Base-by-base conservation (phyloP, 2,329 filamentous ascomycete species). In the Neonectria faginata region DNA sequence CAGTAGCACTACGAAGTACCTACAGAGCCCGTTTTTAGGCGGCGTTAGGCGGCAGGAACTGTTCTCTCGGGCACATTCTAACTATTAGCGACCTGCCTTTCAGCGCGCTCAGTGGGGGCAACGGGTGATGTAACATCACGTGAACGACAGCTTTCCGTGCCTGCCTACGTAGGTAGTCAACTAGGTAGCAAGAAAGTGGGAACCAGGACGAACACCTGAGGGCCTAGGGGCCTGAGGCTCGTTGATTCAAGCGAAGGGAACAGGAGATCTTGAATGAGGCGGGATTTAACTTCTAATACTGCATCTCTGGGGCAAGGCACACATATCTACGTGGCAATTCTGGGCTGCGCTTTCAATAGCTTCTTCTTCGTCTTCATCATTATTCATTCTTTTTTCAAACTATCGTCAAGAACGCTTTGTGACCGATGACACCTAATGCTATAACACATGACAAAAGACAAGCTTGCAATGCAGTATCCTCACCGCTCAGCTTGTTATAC, bases 11-110 rank as follows among this genome's bases (percentile, higher is more conserved):
- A 16, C 10, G 52, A 62, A 47, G 70, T 71, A 70, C 70, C 64
- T 64, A 57, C 60, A 5, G 20, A 31, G 42, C 54, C 59, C 54
- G 48, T 52, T 59, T 59, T 68, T 25, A 18, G 39, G 39, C 39
- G 39, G n/a, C 39, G 39, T 18, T 67, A 64, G 66, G 64, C 69
- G 68, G 54, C 66, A 73, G 66, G 64, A 69, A 62, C 62, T 70
- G 44, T 48, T 39, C 29, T 45, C 66, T 57, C 58, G 58, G 57
- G 57, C 57, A 53, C 65, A 44, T 56, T 48, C 58, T n/a, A n/a
- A n/a, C n/a, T 22, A 22, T 22, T 41, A 41, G 51, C 44, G 29
- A 51, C 52, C 45, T 25, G 51, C 52, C 36, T 14, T 9, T 33
- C 59, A 44, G 14, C 27, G 27, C 3, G 14, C 47, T 33, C 25